Percentiles rank a stretch among this genome's conserved stretches.
Conservation (phyloP, 192 early-diverging fungal species). For the Dispira simplex region DNA sequence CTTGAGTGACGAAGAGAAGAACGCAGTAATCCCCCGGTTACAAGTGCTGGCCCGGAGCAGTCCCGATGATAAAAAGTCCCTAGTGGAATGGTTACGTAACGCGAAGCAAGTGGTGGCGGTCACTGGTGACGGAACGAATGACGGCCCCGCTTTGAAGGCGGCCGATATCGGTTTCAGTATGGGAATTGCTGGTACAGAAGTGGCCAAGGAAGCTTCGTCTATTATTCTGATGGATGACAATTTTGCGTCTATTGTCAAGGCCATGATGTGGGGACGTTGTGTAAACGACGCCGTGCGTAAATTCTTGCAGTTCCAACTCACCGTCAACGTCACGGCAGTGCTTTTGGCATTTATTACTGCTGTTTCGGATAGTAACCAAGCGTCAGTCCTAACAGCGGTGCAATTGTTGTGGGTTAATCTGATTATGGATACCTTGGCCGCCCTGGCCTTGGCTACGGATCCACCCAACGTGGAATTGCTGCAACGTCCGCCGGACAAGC, state of each 20-base stretch:
- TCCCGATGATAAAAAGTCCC: constrained; percentile 91
- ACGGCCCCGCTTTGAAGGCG: constrained; percentile 83
- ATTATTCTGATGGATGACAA: constrained; percentile 99
- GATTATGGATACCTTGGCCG: constrained; percentile 99
- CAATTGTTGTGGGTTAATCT: constrained; percentile 98
- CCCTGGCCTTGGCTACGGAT: constrained; percentile 93
- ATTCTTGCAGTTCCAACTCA: constrained; percentile 98
- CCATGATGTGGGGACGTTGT: constrained; percentile 90
- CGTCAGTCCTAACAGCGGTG: constrained; percentile 84
- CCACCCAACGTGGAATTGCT: constrained; percentile 74
- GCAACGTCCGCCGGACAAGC: constrained; percentile 69
- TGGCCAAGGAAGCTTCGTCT: constrained; percentile 98
- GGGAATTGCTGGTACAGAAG: constrained; percentile 99
- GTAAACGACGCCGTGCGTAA: constrained; percentile 97
- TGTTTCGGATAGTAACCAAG: constrained; percentile 38
- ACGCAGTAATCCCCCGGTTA: constrained; percentile 77
- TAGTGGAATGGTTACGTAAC: constrained; percentile 75
- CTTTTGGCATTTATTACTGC: constrained; percentile 65
- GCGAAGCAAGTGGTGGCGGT: constrained; percentile 94
- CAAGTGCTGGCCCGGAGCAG: constrained; percentile 90
- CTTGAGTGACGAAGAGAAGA: constrained; percentile 72
- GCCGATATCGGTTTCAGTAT: constrained; percentile 98
- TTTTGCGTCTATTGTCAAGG: constrained; percentile 92
- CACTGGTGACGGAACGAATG: constrained; percentile 99
- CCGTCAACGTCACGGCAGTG: constrained; percentile 90